Conservation (phyloP, 78 protist species). For the Diacronema lutheri region DNA sequence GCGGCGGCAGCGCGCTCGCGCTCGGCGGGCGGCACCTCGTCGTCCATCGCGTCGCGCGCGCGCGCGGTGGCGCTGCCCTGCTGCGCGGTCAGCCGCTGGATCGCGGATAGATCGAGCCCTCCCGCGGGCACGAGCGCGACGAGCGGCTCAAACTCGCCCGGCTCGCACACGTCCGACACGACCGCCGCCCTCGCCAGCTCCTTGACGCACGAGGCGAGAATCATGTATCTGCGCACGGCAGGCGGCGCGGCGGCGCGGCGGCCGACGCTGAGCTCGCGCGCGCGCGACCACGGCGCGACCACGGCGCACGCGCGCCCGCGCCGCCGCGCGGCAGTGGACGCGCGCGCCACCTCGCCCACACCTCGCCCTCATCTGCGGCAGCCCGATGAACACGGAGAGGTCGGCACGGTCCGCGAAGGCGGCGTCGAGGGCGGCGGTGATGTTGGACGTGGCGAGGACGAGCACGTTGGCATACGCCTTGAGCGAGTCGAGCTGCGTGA, state of each 20-base stretch:
- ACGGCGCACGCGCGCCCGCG: background rate
- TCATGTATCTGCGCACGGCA: background rate
- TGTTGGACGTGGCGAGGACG: slow-evolving; percentile 87
- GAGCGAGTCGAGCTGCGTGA: slow-evolving; percentile 92
- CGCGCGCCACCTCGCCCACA: too few species aligned
- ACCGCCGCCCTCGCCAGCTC: slow-evolving; percentile 65
- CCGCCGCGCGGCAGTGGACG: too few species aligned
- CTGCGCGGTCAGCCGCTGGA: background rate
- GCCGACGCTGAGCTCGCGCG: background rate
- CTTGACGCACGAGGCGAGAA: slow-evolving; percentile 60
- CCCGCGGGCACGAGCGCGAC: background rate
- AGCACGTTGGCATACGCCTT: slow-evolving; percentile 64
- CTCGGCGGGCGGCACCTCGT: background rate
- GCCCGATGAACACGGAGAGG: slow-evolving; percentile 80
- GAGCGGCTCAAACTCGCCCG: background rate
- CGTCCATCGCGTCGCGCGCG: background rate
- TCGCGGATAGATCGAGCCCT: background rate
- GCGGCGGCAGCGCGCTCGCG: too few species aligned
- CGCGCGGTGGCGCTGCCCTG: background rate
- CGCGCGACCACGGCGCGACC: background rate
- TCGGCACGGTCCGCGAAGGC: slow-evolving; percentile 97
- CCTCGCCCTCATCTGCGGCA: slow-evolving; percentile 67
- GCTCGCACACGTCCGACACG: background rate
- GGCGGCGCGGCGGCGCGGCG: background rate
- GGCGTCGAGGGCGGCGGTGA: slow-evolving; percentile 76